Evolutionary conservation across 208 protist species (phyloP), one percentile per base, ranked within the genome.

Genomic region (Crithidia fasciculata): DNA sequence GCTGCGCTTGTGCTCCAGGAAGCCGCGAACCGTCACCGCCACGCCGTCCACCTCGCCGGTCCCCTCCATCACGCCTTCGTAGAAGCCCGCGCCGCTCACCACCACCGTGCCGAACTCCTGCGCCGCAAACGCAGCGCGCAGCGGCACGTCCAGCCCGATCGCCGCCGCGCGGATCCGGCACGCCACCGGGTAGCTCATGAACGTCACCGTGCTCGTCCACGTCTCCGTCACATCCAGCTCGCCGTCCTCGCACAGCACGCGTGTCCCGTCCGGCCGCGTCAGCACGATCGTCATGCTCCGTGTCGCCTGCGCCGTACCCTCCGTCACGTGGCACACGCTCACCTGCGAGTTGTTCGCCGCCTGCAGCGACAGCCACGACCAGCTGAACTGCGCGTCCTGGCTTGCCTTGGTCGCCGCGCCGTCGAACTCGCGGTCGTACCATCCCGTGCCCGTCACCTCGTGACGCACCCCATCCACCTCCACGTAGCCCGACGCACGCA

Each of bases 161-260:
- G 74, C 78, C 16, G 68, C 66, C 36, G 81, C 60, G 3, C 58
- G 60, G 13, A 90, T n/a, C 16, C 49, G 63, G 56, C 69, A 87
- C 37, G 62, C 54, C 7, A 67, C 9, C 18, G 82, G 78, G 66
- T 92, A 92, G n/a, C 41, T 59, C 52, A 82, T 67, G 72, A 82
- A 92, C 0, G 85, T 90, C 9, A 76, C 73, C 18, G 90, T 54
- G 74, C 83, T 88, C 41, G 81, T 85, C 83, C 84, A 92, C 18
- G 5, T 73, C 13, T 87, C 62, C 16, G 66, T 50, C 55, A 79
- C 50, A 47, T 68, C 56, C 5, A 92, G 19, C 19, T 60, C 18
- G n/a, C 82, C 50, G 52, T 89, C 79, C 28, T 39, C 37, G 60
- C 52, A 80, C 28, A 74, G 36, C 52, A 72, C 52, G 16, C 76